These are phyloP conservation scores for Claviceps sorghi DNA, from an alignment of 2,329 filamentous ascomycete species.

Conservation along the genomic window DNA sequence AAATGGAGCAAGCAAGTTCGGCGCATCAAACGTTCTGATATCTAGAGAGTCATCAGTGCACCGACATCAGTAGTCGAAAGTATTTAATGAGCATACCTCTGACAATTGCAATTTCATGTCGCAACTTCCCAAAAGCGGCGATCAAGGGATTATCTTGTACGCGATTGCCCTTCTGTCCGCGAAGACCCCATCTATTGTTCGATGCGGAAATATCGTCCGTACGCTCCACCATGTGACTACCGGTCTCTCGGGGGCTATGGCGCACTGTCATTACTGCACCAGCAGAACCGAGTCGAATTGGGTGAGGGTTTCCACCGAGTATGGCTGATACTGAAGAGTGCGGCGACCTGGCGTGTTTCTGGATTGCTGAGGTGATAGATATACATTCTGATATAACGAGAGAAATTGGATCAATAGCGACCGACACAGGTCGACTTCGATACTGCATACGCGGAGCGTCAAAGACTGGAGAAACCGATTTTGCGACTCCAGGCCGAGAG, in stretches of 20 bases:
- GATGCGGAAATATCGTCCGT: constrained; percentile 35
- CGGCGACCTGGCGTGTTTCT: constrained; percentile 90
- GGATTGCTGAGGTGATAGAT: constrained; percentile 93
- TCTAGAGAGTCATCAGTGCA: constrained; percentile 33
- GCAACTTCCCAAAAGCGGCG: constrained; percentile 78
- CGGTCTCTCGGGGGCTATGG: constrained; percentile 24
- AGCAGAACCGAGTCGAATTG: constrained; percentile 37
- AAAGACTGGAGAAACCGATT: not conserved
- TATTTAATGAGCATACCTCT: constrained; percentile 41
- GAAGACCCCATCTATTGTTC: constrained; percentile 78
- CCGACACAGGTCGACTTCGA: constrained; percentile 49
- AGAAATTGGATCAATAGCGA: constrained; percentile 80
- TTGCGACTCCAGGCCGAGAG: not conserved
- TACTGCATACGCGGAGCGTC: constrained; percentile 39
- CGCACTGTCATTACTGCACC: constrained; percentile 26
- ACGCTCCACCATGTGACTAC: constrained; percentile 24
- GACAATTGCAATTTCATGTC: constrained; percentile 73
- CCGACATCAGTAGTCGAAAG: too few species aligned
- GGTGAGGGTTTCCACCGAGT: constrained; percentile 58
- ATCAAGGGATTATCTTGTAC: constrained; percentile 96
- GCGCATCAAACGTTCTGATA: constrained; percentile 77
- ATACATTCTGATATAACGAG: constrained; percentile 98
- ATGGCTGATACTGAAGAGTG: constrained; percentile 95
- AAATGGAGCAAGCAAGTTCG: constrained; percentile 80
- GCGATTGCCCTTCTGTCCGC: constrained; percentile 91